Conservation (phyloP, 306 rosid genomes). For the Cucurbita ficifolia region DNA sequence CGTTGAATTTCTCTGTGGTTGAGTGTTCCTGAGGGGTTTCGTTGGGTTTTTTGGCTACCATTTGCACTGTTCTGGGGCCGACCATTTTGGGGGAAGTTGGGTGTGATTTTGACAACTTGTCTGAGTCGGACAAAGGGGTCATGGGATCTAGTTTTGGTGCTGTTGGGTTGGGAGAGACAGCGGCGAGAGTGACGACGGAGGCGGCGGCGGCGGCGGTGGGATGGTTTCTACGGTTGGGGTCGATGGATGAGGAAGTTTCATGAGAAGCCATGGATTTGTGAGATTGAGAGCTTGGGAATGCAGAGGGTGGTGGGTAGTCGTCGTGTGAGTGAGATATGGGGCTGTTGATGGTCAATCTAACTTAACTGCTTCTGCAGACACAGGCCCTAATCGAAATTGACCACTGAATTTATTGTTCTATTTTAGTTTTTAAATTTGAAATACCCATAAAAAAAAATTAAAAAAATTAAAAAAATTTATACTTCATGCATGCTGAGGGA, state of each 20-base stretch:
- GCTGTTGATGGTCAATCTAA: slow-evolving; percentile 2
- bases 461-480: too few species aligned
- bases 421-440: background rate
- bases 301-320: background rate
- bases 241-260: slow-evolving; percentile 28
- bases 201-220: slow-evolving; percentile 18
- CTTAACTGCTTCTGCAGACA: background rate
- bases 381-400: background rate
- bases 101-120: background rate
- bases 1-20: background rate
- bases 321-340: background rate
- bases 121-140: slow-evolving; percentile 19
- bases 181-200: background rate
- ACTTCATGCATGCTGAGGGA: too few species aligned
- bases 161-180: background rate
- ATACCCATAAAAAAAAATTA: too few species aligned
- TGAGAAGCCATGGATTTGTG: slow-evolving; percentile 26
- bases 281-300: background rate
- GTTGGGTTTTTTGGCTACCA: background rate
- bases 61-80: background rate
- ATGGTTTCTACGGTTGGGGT: slow-evolving; percentile 16
- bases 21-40: slow-evolving; percentile 1
- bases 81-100: background rate
- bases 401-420: background rate
- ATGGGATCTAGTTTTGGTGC: slow-evolving; percentile 29